phyloP scores from a whole-genome alignment of 139 green algal genomes.

The Haematococcus sp. region DNA sequence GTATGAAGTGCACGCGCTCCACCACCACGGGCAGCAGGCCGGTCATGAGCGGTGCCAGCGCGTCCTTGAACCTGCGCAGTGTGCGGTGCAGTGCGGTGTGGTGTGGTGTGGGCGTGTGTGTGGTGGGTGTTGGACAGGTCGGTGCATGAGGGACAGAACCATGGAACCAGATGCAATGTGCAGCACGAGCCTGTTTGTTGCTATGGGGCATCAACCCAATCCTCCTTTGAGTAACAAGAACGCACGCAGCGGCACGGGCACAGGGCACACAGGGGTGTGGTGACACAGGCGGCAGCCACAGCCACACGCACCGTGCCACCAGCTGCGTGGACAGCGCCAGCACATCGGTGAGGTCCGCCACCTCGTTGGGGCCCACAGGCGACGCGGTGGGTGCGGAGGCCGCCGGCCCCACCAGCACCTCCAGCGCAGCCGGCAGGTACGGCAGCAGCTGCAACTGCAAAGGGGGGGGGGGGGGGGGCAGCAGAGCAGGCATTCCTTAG shows the following conservation, averaged over 20 bases:
- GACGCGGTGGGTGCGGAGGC: no score
- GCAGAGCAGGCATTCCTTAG: no score
- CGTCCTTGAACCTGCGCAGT: constrained; percentile 53
- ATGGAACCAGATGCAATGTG: no score
- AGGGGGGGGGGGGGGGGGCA: no score
- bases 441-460: constrained; percentile 19
- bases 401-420: constrained; percentile 45
- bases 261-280: neutral
- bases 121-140: no score
- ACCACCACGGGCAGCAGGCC: constrained; percentile 55
- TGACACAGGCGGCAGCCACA: neutral
- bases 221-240: no score
- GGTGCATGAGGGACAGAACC: no score
- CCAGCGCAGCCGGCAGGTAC: constrained; percentile 43
- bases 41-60: constrained; percentile 48
- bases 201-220: no score
- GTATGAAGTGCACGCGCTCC: constrained; percentile 49
- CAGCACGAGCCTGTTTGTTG: no score
- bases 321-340: constrained; percentile 74
- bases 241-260: no score
- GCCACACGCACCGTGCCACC: constrained; percentile 20
- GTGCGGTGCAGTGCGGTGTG: neutral
- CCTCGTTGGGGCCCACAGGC: constrained; percentile 28
- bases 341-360: constrained; percentile 61
- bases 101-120: no score